phyloP scores from a whole-genome alignment of 2,329 filamentous ascomycete species.

The Chaetomium strumarium region DNA sequence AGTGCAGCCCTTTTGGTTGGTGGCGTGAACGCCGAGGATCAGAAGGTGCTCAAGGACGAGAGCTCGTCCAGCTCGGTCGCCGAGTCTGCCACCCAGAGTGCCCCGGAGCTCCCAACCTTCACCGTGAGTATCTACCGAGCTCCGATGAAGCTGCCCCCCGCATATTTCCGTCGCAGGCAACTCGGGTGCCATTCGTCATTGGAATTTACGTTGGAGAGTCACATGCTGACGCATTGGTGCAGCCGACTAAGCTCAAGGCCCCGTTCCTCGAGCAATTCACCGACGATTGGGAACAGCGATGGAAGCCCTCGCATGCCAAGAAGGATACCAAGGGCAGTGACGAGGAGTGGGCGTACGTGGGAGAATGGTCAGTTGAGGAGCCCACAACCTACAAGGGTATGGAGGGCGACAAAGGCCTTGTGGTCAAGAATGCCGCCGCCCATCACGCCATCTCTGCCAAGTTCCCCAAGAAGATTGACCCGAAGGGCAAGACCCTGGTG shows the following conservation, averaged over 20 bases:
- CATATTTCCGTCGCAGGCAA: not conserved
- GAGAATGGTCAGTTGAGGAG: slow-evolving; percentile 96
- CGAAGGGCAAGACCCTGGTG: slow-evolving; percentile 94
- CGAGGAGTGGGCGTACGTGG: slow-evolving; percentile 96
- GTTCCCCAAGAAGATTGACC: slow-evolving; percentile 92
- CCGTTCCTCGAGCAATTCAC: slow-evolving; percentile 98
- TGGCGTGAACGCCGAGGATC: slow-evolving; percentile 64
- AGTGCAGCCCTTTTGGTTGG: slow-evolving; percentile 68
- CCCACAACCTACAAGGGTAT: slow-evolving; percentile 85
- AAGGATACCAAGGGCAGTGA: slow-evolving; percentile 63
- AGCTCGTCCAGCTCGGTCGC: slow-evolving; percentile 39
- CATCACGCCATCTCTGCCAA: slow-evolving; percentile 99
- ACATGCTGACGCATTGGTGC: slow-evolving; percentile 18
- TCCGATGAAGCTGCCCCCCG: not conserved
- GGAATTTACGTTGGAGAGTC: not conserved
- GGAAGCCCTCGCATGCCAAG: slow-evolving; percentile 94
- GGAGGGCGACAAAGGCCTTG: slow-evolving; percentile 90
- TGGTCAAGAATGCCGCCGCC: slow-evolving; percentile 95
- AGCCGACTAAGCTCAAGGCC: slow-evolving; percentile 86
- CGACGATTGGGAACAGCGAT: slow-evolving; percentile 88
- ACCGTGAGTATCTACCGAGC: slow-evolving; percentile 58
- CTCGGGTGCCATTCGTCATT: not conserved
- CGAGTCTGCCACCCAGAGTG: slow-evolving; percentile 47
- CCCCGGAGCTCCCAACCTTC: slow-evolving; percentile 70
- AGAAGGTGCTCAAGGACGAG: slow-evolving; percentile 48